Evolutionary conservation across 805 yeast species (phyloP).

Genomic region (Monosporozyma unispora): DNA sequence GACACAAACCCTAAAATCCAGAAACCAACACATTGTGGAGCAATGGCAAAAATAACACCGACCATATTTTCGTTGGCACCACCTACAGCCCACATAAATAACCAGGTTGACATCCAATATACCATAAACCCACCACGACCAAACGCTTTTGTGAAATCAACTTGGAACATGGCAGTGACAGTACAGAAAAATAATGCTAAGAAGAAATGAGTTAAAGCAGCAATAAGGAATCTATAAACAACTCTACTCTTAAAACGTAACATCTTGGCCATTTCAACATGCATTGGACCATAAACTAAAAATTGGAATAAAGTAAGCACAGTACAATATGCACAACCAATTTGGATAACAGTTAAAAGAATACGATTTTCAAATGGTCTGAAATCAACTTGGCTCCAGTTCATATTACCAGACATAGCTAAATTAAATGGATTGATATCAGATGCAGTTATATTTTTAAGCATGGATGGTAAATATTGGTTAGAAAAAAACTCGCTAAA

Average conservation of each 20-base stretch:
- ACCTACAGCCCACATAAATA: constrained; percentile 71
- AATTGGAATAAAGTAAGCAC: constrained; percentile 67
- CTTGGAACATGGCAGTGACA: constrained; percentile 60
- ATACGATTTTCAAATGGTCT: constrained; percentile 43
- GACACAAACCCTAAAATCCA: constrained; percentile 68
- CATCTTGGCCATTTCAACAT: constrained; percentile 39
- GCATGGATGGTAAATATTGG: constrained; percentile 14
- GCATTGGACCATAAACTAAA: constrained; percentile 48
- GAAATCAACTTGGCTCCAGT: constrained; percentile 35
- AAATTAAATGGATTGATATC: constrained; percentile 4
- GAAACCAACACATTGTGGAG: constrained; percentile 59
- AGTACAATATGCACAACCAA: constrained; percentile 64
- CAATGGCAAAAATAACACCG: constrained; percentile 39
- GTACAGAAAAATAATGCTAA: constrained; percentile 50
- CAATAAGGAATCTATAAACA: constrained; percentile 40
- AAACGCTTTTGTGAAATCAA: constrained; percentile 48
- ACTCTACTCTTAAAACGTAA: constrained; percentile 39
- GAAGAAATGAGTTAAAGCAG: constrained; percentile 44
- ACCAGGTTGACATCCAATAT: constrained; percentile 58
- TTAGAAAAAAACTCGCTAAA: constrained; percentile 4
- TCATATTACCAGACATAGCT: constrained; percentile 24
- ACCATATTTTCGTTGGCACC: constrained; percentile 63
- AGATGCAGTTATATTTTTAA: constrained; percentile 7
- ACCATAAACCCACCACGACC: constrained; percentile 67
- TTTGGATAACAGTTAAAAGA: constrained; percentile 60